phyloP scores from a whole-genome alignment of 2,329 filamentous ascomycete species.

The Pseudogymnoascus sp. region DNA sequence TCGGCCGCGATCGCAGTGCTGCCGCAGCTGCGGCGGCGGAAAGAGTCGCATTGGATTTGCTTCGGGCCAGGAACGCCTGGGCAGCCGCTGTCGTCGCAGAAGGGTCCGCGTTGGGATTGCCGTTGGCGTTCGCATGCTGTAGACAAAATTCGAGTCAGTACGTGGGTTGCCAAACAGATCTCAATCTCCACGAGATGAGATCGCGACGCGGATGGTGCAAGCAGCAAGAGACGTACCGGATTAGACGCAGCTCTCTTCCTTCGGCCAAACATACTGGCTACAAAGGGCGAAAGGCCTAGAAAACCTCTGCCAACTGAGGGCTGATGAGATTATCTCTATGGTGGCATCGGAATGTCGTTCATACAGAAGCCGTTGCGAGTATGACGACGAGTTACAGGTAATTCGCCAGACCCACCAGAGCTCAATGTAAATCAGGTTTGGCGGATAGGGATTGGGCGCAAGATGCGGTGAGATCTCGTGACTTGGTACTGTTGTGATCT shows the following conservation, averaged over 20 bases:
- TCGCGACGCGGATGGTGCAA: conserved; percentile 17
- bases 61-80: conserved; percentile 68
- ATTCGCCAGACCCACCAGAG: conserved; percentile 6
- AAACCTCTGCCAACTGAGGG: conserved; percentile 28
- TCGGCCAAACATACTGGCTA: conserved; percentile 29
- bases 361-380: neutral
- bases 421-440: conserved; percentile 8
- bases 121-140: conserved; percentile 48
- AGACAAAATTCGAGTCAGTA: neutral
- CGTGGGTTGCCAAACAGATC: conserved; percentile 19
- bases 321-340: conserved; percentile 21
- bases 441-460: conserved; percentile 4
- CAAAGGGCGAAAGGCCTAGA: conserved; percentile 17
- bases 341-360: conserved; percentile 5
- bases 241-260: conserved; percentile 35
- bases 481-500: conserved; percentile 7
- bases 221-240: conserved; percentile 28
- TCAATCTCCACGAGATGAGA: conserved; percentile 17
- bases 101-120: conserved; percentile 55
- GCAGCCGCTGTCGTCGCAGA: conserved; percentile 74
- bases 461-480: neutral
- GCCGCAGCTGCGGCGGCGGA: too few relatives aligned
- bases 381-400: conserved; percentile 5
- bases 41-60: conserved; percentile 56
- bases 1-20: too few relatives aligned